phyloP scores from a whole-genome alignment of 768 basidiomycete species.

The Mycena haematopus region DNA sequence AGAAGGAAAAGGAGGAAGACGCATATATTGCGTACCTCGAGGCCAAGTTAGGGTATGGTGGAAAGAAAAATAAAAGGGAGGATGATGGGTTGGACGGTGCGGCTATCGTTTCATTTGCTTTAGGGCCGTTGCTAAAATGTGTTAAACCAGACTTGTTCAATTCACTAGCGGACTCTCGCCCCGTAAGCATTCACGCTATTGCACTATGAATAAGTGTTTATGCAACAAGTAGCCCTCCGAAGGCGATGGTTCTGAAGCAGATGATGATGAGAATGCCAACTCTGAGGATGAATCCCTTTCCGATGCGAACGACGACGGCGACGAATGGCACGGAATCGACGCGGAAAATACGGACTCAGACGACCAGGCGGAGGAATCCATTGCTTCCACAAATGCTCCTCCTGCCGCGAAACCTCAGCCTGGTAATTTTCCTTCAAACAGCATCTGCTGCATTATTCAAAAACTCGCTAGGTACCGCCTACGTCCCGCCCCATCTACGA shows the following conservation, averaged over 20 bases:
- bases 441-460: slow-evolving; percentile 5
- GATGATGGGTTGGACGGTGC: slow-evolving; percentile 88
- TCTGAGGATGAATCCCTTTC: not conserved
- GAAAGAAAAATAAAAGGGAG: slow-evolving; percentile 54
- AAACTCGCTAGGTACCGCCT: slow-evolving; percentile 49
- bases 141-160: slow-evolving; percentile 55
- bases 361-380: slow-evolving; percentile 29
- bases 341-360: slow-evolving; percentile 9
- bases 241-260: slow-evolving; percentile 5
- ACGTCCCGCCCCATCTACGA: slow-evolving; percentile 85
- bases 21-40: slow-evolving; percentile 87
- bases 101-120: slow-evolving; percentile 27
- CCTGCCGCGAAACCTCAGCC: slow-evolving; percentile 11
- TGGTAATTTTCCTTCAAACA: slow-evolving; percentile 9
- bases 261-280: not conserved
- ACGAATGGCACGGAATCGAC: slow-evolving; percentile 44
- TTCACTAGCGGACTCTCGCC: slow-evolving; percentile 35
- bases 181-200: not conserved
- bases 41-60: slow-evolving; percentile 67
- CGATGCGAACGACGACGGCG: slow-evolving; percentile 29
- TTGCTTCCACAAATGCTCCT: not conserved
- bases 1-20: slow-evolving; percentile 74
- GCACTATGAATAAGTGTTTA: not conserved
- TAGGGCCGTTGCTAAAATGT: slow-evolving; percentile 1
- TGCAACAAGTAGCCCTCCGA: slow-evolving; percentile 17